A percentile compares a stretch with the other conserved stretches of the same genome.
Conservation (phyloP, 2,329 filamentous ascomycete genomes). For the Aspergillus texensis region DNA sequence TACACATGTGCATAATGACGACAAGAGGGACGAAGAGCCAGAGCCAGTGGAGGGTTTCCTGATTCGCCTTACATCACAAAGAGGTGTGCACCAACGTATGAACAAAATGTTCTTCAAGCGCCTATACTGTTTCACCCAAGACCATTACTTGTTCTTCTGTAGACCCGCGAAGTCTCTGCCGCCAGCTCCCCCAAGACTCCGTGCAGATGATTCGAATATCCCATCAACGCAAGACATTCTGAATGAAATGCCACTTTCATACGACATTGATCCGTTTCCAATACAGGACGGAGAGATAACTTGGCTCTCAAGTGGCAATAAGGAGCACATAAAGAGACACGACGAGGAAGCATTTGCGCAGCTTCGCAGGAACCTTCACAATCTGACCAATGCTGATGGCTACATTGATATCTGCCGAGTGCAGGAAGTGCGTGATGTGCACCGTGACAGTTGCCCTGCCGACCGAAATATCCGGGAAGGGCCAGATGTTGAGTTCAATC, state of each 20-base stretch:
- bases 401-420: conserved; percentile 65
- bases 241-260: conserved; percentile 62
- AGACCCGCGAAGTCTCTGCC: conserved; percentile 62
- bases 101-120: conserved; percentile 67
- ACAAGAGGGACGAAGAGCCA: conserved; percentile 56
- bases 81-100: conserved; percentile 59
- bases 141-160: conserved; percentile 65
- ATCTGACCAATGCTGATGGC: conserved; percentile 62
- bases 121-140: conserved; percentile 66
- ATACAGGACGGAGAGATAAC: conserved; percentile 55
- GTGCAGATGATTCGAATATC: conserved; percentile 47
- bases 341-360: conserved; percentile 64
- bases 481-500: conserved; percentile 59
- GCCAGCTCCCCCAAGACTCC: conserved; percentile 60
- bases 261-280: conserved; percentile 64
- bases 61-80: conserved; percentile 65
- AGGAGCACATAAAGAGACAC: conserved; percentile 50
- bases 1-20: conserved; percentile 48
- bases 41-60: conserved; percentile 67
- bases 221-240: conserved; percentile 59
- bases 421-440: conserved; percentile 58
- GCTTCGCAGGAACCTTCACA: conserved; percentile 59
- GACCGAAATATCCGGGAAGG: conserved; percentile 57
- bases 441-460: conserved; percentile 53
- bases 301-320: conserved; percentile 57